Evolutionary conservation across 106 monocot species (phyloP).

Genomic region (Dendrobium officinale): DNA sequence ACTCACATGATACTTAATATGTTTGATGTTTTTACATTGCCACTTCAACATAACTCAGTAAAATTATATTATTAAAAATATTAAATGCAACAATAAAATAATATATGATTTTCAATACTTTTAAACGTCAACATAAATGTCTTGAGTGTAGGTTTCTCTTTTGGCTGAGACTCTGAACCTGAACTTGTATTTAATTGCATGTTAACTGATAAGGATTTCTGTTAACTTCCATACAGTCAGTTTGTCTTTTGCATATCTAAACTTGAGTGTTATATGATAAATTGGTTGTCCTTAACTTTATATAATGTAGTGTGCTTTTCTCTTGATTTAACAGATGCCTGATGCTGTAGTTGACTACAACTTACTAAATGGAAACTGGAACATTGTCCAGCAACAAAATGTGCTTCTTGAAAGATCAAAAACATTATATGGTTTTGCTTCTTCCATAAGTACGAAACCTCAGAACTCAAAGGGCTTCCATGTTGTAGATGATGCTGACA

Average conservation of each 20-base stretch:
- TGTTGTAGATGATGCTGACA: slow-evolving; percentile 18
- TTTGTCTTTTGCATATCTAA: neutral
- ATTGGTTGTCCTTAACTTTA: neutral
- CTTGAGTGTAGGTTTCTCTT: too few relatives aligned
- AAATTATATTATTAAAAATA: too few relatives aligned
- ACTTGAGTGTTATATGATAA: slow-evolving; percentile 3
- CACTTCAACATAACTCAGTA: too few relatives aligned
- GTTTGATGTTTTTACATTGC: too few relatives aligned
- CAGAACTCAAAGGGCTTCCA: slow-evolving; percentile 18
- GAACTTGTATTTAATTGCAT: too few relatives aligned
- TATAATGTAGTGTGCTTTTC: neutral
- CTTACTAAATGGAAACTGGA: slow-evolving; percentile 79
- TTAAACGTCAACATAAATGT: too few relatives aligned
- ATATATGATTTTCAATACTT: too few relatives aligned
- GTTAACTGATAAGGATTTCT: too few relatives aligned
- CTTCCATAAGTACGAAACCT: slow-evolving; percentile 26
- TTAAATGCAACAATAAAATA: too few relatives aligned
- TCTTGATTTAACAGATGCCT: slow-evolving; percentile 62
- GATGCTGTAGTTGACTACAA: slow-evolving; percentile 94
- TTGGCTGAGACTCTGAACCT: too few relatives aligned
- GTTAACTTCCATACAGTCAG: neutral
- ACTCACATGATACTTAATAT: too few relatives aligned
- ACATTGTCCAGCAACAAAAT: slow-evolving; percentile 88
- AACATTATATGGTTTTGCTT: slow-evolving; percentile 69
- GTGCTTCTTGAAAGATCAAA: slow-evolving; percentile 74